These are phyloP conservation scores for Ophiocordyceps sinensis DNA, from an alignment of 2,329 filamentous ascomycete species.

Conservation along the genomic window DNA sequence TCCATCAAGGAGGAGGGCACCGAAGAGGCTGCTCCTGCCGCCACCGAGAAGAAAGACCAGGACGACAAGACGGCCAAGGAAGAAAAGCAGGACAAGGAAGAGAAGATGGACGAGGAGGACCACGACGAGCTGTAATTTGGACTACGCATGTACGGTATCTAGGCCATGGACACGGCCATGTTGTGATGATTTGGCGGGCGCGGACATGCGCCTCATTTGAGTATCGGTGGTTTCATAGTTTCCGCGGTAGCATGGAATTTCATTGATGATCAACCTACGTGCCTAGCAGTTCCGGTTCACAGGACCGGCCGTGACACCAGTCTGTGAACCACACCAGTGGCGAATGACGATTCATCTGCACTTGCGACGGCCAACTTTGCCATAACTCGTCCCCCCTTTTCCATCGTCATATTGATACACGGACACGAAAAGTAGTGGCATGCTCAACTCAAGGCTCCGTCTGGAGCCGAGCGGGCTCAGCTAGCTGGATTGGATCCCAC, in stretches of 20 bases:
- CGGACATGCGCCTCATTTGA: conserved; percentile 12
- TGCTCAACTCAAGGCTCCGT: too few relatives aligned
- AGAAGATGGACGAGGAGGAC: conserved; percentile 20
- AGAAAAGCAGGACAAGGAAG: conserved; percentile 8
- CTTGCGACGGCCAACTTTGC: too few relatives aligned
- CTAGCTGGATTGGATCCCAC: background rate
- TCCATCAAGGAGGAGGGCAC: conserved; percentile 37
- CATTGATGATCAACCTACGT: conserved; percentile 1
- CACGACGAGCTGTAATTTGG: conserved; percentile 65
- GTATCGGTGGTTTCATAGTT: conserved; percentile 11
- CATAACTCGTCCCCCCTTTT: too few relatives aligned
- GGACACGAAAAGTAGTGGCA: too few relatives aligned
- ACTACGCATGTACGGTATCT: conserved; percentile 9
- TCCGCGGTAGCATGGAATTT: conserved; percentile 11
- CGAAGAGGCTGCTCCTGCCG: conserved; percentile 39
- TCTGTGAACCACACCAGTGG: too few relatives aligned
- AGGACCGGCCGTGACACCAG: too few relatives aligned
- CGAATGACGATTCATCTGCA: too few relatives aligned
- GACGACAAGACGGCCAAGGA: conserved; percentile 30
- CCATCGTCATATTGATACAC: too few relatives aligned
- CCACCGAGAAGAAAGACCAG: conserved; percentile 31
- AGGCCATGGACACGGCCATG: conserved; percentile 9
- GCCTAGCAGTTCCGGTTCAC: background rate
- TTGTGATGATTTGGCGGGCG: conserved; percentile 17
- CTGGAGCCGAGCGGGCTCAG: background rate